phyloP scores from a whole-genome alignment of 768 basidiomycete species.

The Termitomyces sp. region DNA sequence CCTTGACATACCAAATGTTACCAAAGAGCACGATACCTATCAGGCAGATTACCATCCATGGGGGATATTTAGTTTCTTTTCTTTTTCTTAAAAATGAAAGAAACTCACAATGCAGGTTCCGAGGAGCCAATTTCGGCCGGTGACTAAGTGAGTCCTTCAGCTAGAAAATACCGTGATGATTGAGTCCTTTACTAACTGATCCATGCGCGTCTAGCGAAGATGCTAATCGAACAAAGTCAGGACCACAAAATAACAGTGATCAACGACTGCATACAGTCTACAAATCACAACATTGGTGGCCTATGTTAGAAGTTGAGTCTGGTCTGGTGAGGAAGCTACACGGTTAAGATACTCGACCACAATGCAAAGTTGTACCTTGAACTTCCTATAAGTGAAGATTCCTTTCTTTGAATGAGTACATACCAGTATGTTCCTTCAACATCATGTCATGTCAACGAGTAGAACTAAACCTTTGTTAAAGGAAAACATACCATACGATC shows the following conservation, averaged over 20 bases:
- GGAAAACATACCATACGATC: not conserved
- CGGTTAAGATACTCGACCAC: not conserved
- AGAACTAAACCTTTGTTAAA: not conserved
- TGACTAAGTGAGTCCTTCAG: not conserved
- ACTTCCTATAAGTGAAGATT: not conserved
- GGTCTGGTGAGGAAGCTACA: not conserved
- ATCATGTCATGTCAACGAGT: not conserved
- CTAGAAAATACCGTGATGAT: not conserved
- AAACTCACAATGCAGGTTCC: slow-evolving; percentile 1
- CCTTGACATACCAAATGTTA: not conserved
- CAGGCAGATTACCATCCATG: not conserved
- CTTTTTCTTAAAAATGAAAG: not conserved
- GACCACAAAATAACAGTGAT: not conserved
- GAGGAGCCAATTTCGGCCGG: not conserved
- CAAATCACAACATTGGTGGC: not conserved
- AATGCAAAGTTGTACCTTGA: slow-evolving; percentile 1
- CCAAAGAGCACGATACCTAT: no score
- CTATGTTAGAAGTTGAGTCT: not conserved
- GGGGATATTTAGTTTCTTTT: no score
- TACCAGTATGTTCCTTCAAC: not conserved
- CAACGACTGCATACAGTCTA: not conserved
- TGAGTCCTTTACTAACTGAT: not conserved
- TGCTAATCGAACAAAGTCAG: not conserved
- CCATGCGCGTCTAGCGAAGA: slow-evolving; percentile 1
- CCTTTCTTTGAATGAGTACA: not conserved